These are phyloP conservation scores for Pochonia chlamydosporia DNA, from an alignment of 2,329 filamentous ascomycete genomes.

Conservation along the genomic window DNA sequence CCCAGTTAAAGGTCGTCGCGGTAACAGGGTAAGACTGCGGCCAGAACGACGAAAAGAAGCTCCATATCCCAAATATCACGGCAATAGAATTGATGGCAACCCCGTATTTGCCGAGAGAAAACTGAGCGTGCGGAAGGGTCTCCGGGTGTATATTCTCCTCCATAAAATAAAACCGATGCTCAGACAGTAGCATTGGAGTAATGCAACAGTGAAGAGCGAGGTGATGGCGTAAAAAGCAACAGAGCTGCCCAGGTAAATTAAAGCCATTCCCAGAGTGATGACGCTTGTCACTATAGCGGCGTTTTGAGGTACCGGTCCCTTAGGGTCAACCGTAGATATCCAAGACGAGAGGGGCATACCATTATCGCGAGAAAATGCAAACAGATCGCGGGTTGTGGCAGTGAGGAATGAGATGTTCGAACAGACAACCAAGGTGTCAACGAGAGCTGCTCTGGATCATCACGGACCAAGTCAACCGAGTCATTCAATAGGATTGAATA, in stretches of 20 bases:
- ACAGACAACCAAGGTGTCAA: not conserved
- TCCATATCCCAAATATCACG: slow-evolving; percentile 7
- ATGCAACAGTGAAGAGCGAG: slow-evolving; percentile 10
- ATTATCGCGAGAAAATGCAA: not conserved
- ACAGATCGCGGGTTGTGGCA: not conserved
- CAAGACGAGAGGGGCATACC: slow-evolving; percentile 7
- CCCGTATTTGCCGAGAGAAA: slow-evolving; percentile 11
- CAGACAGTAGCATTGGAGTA: slow-evolving; percentile 12
- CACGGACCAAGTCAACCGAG: no score
- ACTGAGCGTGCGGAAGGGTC: slow-evolving; percentile 8
- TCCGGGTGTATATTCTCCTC: slow-evolving; percentile 8
- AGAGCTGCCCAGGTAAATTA: slow-evolving; percentile 13
- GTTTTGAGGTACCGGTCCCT: slow-evolving; percentile 10
- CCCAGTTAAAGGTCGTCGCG: slow-evolving; percentile 11
- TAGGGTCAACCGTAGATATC: slow-evolving; percentile 7
- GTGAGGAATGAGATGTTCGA: not conserved
- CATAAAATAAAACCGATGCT: slow-evolving; percentile 13
- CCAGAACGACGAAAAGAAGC: slow-evolving; percentile 13
- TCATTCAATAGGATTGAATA: no score
- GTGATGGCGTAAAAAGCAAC: slow-evolving; percentile 13
- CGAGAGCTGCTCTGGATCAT: no score
- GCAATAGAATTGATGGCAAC: slow-evolving; percentile 9
- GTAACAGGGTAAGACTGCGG: slow-evolving; percentile 8
- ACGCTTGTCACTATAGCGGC: slow-evolving; percentile 4
- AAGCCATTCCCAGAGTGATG: slow-evolving; percentile 8